Conservation (phyloP, 441 rosid genomes). For the Syzygium malaccense region DNA sequence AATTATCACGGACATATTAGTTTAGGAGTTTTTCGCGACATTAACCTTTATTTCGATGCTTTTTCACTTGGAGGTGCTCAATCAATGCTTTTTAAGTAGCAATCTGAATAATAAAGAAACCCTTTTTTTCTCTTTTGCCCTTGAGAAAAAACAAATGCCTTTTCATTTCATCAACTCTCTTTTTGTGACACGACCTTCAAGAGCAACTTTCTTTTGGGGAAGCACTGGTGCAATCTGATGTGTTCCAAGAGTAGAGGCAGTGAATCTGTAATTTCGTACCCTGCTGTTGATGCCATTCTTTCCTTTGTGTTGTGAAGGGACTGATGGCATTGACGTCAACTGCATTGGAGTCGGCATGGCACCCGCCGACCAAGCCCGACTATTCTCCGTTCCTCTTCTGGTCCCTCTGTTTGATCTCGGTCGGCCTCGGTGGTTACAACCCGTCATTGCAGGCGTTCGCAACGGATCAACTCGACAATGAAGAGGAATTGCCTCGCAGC, state of each 20-base stretch:
- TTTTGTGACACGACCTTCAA: background rate
- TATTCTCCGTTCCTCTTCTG: slow-evolving; percentile 50
- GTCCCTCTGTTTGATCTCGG: slow-evolving; percentile 70
- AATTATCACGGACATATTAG: no score
- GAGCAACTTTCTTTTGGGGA: background rate
- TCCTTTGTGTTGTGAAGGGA: slow-evolving; percentile 38
- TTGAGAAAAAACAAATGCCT: background rate
- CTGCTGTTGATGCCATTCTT: background rate
- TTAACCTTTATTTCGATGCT: background rate
- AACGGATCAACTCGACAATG: slow-evolving; percentile 65
- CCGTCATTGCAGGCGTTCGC: slow-evolving; percentile 94
- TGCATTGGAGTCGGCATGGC: slow-evolving; percentile 51
- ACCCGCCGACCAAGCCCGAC: slow-evolving; percentile 32
- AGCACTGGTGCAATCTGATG: background rate
- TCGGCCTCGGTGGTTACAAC: slow-evolving; percentile 81
- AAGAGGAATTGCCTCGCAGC: slow-evolving; percentile 36
- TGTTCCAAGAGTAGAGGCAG: background rate
- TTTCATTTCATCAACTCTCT: background rate
- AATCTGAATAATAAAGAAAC: background rate
- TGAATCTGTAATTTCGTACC: background rate
- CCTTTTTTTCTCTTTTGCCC: background rate
- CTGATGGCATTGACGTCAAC: slow-evolving; percentile 80
- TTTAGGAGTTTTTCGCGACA: no score
- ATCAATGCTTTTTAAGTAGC: background rate
- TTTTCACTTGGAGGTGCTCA: background rate